Conservation (phyloP, 176 grass and related monocot species). For the Oryza longistaminata region DNA sequence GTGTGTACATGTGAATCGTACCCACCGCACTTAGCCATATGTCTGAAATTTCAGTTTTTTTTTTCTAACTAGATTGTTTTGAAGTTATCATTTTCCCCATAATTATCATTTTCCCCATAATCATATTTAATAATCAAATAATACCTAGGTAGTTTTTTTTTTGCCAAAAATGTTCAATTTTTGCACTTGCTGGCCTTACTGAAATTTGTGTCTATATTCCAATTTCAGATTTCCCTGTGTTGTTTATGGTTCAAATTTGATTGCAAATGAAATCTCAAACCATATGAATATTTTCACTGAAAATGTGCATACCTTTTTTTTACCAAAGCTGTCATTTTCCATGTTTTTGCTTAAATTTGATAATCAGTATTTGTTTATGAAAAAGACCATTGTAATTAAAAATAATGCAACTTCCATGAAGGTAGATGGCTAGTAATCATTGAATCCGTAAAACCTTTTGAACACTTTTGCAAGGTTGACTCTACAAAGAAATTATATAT, state of each 20-base stretch:
- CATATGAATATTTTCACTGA: neutral
- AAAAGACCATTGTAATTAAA: neutral
- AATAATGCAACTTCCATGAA: neutral
- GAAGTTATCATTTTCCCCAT: neutral
- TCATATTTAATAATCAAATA: neutral
- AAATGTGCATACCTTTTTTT: neutral
- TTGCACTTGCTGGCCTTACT: neutral
- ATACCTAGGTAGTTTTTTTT: neutral
- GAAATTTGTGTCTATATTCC: neutral
- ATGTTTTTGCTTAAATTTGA: neutral
- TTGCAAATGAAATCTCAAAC: neutral
- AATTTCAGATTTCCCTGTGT: neutral
- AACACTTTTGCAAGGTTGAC: conserved; percentile 5
- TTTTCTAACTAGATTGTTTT: neutral
- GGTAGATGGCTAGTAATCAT: conserved; percentile 8
- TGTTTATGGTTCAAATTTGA: neutral
- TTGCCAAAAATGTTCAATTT: neutral
- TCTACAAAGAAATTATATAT: neutral
- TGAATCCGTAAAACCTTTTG: neutral
- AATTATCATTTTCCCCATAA: too few species aligned
- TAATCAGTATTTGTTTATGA: neutral
- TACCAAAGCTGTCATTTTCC: neutral
- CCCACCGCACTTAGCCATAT: neutral
- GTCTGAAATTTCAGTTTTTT: neutral
- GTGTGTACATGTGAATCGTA: conserved; percentile 24